Percentiles rank a stretch among this genome's conserved stretches.
Evolutionary conservation across 495 filamentous ascomycete genomes (phyloP).

Genomic region (Cercophora scortea): DNA sequence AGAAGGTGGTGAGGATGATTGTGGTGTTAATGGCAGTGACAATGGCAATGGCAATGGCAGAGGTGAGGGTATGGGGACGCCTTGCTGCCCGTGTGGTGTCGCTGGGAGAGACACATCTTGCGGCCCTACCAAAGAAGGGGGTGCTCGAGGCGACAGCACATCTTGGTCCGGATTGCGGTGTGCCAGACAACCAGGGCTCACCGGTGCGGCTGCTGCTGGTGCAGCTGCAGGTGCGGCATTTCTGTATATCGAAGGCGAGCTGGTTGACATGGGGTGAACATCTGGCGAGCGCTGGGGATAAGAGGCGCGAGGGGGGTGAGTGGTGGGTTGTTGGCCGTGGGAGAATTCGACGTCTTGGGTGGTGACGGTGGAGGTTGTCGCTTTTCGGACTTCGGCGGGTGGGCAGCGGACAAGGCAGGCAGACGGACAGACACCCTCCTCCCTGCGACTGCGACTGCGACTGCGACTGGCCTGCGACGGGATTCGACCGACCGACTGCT

Average conservation of each 20-base stretch:
- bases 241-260: conserved; percentile 30
- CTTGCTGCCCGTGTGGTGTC: conserved; percentile 17
- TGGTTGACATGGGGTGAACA: conserved; percentile 44
- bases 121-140: conserved; percentile 6
- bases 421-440: no score
- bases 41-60: neutral
- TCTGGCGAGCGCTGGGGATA: conserved; percentile 32
- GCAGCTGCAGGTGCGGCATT: conserved; percentile 35
- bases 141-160: conserved; percentile 9
- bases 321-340: neutral
- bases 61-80: conserved; percentile 8
- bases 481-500: no score
- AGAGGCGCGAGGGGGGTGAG: conserved; percentile 16
- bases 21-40: no score
- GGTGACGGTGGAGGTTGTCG: neutral
- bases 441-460: no score
- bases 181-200: conserved; percentile 31
- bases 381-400: neutral
- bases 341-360: neutral
- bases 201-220: conserved; percentile 22
- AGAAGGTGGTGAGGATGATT: no score
- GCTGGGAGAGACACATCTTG: conserved; percentile 15
- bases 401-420: neutral
- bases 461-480: no score
- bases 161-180: no score